Percentiles rank a stretch among this genome's conserved stretches.
Evolutionary conservation across 768 basidiomycete genomes (phyloP).

Genomic region (Tulasnella sp.): DNA sequence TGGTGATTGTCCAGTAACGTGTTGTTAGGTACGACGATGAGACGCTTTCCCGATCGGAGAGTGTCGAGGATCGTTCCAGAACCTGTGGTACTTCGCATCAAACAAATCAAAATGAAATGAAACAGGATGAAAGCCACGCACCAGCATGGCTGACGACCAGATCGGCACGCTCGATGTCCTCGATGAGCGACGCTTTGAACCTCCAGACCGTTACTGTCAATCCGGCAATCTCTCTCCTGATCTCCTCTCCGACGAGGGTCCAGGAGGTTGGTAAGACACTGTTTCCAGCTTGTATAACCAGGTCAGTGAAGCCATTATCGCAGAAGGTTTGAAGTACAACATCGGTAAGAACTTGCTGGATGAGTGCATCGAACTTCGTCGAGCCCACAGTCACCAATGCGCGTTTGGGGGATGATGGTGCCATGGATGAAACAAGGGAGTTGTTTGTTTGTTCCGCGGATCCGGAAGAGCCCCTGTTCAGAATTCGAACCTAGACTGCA

Average conservation of each 20-base stretch:
- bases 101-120: not conserved
- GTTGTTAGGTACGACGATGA: conserved; percentile 87
- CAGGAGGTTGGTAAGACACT: conserved; percentile 47
- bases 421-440: not conserved
- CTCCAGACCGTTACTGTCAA: conserved; percentile 62
- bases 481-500: not conserved
- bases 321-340: conserved; percentile 56
- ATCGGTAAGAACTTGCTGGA: conserved; percentile 55
- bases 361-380: conserved; percentile 75
- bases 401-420: conserved; percentile 34
- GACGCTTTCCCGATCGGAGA: conserved; percentile 63
- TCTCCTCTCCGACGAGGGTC: conserved; percentile 31
- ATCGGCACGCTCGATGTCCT: conserved; percentile 62
- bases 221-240: conserved; percentile 37
- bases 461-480: not conserved
- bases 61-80: conserved; percentile 93
- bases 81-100: conserved; percentile 47
- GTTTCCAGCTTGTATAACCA: conserved; percentile 78
- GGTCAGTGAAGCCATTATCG: conserved; percentile 52
- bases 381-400: conserved; percentile 87
- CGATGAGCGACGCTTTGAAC: conserved; percentile 69
- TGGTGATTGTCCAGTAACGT: conserved; percentile 92
- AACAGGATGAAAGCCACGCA: conserved; percentile 40
- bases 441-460: conserved; percentile 5
- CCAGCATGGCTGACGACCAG: conserved; percentile 93